phyloP scores from a whole-genome alignment of 805 yeast genomes.

The Soucietia sequanensis region DNA sequence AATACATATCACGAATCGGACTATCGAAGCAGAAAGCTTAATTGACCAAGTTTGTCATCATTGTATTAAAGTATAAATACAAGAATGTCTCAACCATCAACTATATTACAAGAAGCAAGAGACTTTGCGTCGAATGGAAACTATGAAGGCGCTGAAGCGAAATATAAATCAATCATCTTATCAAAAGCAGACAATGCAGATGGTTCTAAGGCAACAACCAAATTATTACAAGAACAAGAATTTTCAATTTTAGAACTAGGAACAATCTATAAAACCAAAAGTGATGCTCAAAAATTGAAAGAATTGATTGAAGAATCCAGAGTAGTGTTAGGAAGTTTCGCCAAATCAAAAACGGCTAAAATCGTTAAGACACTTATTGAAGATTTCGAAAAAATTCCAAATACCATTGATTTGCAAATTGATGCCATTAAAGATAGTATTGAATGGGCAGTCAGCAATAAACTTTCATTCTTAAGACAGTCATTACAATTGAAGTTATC shows the following conservation, averaged over 20 bases:
- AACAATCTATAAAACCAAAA: conserved; percentile 54
- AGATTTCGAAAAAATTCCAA: conserved; percentile 61
- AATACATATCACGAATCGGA: too few relatives aligned
- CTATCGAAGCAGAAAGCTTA: too few relatives aligned
- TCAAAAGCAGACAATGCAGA: conserved; percentile 5
- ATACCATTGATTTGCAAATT: conserved; percentile 68
- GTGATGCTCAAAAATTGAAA: conserved; percentile 51
- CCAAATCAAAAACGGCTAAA: conserved; percentile 94
- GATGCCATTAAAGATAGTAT: conserved; percentile 73
- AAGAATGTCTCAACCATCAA: too few relatives aligned
- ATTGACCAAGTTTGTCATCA: too few relatives aligned
- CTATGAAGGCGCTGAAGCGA: conserved; percentile 55
- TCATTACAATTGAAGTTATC: conserved; percentile 82
- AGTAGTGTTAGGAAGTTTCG: conserved; percentile 69
- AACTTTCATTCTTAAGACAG: conserved; percentile 86
- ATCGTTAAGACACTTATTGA: conserved; percentile 82
- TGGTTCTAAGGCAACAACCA: conserved; percentile 11
- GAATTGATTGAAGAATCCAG: conserved; percentile 68
- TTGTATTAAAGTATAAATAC: too few relatives aligned
- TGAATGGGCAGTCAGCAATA: conserved; percentile 81
- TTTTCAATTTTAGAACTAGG: conserved; percentile 75
- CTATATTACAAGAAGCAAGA: conserved; percentile 58
- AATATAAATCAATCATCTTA: conserved; percentile 52
- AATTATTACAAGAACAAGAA: conserved; percentile 50
- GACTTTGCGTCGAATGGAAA: conserved; percentile 50